Conservation (phyloP, 768 basidiomycete species). For the Suillus spraguei region DNA sequence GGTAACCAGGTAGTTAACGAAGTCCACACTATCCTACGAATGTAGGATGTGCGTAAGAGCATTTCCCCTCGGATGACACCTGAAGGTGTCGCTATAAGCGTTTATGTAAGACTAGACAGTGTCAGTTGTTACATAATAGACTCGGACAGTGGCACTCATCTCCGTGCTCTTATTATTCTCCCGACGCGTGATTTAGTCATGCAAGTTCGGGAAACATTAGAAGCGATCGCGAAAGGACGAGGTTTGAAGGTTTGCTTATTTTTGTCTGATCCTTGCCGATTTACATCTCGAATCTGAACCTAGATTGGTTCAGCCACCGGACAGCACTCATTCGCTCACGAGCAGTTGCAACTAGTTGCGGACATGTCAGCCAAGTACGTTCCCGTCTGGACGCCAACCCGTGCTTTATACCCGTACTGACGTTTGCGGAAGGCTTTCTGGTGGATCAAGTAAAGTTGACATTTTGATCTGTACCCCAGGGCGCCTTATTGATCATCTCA, state of each 20-base stretch:
- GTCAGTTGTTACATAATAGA: too few relatives aligned
- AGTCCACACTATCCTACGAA: too few relatives aligned
- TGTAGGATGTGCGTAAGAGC: too few relatives aligned
- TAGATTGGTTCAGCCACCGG: conserved; percentile 85
- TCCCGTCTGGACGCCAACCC: not conserved
- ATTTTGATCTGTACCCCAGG: conserved; percentile 96
- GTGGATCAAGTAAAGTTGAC: conserved; percentile 91
- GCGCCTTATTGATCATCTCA: conserved; percentile 90
- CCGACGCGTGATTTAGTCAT: conserved; percentile 93
- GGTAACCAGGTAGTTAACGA: too few relatives aligned
- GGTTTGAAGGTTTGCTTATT: conserved; percentile 67
- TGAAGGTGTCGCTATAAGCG: too few relatives aligned
- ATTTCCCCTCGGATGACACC: too few relatives aligned
- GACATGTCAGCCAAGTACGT: conserved; percentile 57
- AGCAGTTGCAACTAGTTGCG: conserved; percentile 79
- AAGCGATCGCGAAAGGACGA: conserved; percentile 80
- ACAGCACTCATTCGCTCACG: conserved; percentile 92
- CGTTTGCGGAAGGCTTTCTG: conserved; percentile 53
- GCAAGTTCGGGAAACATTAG: conserved; percentile 93
- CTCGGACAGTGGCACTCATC: too few relatives aligned
- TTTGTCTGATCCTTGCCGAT: not conserved
- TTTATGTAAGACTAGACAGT: too few relatives aligned
- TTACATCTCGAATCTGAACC: conserved; percentile 13
- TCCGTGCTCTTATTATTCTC: conserved; percentile 87
- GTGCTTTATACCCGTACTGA: not conserved